These are phyloP conservation scores for Ogataea pini DNA, from an alignment of 805 yeast genomes.

Conservation along the genomic window DNA sequence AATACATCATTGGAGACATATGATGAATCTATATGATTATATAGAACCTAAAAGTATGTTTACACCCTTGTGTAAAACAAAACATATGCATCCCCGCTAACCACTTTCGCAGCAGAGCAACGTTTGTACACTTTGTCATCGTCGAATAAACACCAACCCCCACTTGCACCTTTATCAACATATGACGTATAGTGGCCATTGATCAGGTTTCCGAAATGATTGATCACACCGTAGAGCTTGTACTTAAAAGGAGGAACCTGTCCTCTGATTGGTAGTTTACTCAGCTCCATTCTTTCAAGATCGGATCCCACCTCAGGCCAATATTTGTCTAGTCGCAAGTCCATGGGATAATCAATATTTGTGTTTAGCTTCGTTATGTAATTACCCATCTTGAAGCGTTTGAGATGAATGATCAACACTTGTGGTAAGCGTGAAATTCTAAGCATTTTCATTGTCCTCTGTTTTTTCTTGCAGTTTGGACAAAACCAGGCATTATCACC, in stretches of 20 bases:
- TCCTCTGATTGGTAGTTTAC: conserved; percentile 61
- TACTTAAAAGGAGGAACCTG: conserved; percentile 82
- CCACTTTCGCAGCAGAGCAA: conserved; percentile 51
- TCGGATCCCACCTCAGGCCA: conserved; percentile 59
- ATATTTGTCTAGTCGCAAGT: conserved; percentile 56
- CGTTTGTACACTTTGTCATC: conserved; percentile 66
- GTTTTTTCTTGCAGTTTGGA: conserved; percentile 65
- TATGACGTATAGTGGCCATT: conserved; percentile 90
- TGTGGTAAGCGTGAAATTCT: conserved; percentile 77
- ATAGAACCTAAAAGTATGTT: background rate
- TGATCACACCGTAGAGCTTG: conserved; percentile 75
- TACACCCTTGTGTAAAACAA: conserved; percentile 63
- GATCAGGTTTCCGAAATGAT: conserved; percentile 78
- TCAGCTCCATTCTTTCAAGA: conserved; percentile 45
- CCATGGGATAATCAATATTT: conserved; percentile 66
- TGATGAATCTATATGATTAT: background rate
- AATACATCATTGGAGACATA: conserved; percentile 32
- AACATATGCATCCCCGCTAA: conserved; percentile 79
- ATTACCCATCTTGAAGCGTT: conserved; percentile 66
- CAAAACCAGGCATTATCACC: conserved; percentile 86
- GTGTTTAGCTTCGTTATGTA: conserved; percentile 60
- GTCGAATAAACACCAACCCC: conserved; percentile 82
- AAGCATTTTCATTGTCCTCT: conserved; percentile 66
- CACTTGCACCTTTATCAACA: conserved; percentile 59
- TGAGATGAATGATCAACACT: conserved; percentile 78